These are phyloP conservation scores for Dendrocalamus latiflorus DNA, from an alignment of 202 grass and related monocot species.

Conservation along the genomic window DNA sequence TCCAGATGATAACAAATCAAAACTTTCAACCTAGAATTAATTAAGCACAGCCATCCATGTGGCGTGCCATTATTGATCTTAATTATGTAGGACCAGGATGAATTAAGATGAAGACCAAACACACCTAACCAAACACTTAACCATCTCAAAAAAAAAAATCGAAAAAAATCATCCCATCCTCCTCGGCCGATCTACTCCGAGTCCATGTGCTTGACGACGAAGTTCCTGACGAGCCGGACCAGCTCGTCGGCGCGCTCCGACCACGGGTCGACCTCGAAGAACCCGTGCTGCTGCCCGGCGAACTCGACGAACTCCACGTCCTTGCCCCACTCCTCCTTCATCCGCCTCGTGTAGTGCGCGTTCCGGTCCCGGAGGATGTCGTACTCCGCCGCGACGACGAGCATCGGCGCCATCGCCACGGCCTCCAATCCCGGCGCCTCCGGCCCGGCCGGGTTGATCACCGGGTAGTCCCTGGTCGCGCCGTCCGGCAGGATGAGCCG, in stretches of 20 bases:
- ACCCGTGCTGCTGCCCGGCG: slow-evolving; percentile 28
- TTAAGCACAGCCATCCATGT: neutral
- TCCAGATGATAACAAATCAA: neutral
- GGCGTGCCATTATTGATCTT: neutral
- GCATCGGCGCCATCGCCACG: slow-evolving; percentile 7
- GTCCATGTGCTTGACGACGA: slow-evolving; percentile 28
- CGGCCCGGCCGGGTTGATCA: slow-evolving; percentile 21
- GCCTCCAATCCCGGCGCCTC: slow-evolving; percentile 9
- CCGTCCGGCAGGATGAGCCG: slow-evolving; percentile 3
- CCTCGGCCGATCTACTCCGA: neutral
- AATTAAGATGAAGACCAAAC: neutral
- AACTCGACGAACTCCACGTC: slow-evolving; percentile 22
- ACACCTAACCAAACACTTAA: no score
- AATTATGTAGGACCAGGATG: neutral
- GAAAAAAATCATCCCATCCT: no score
- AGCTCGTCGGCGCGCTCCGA: slow-evolving; percentile 23
- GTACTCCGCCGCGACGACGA: slow-evolving; percentile 31
- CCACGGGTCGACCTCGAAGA: slow-evolving; percentile 9
- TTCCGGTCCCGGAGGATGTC: slow-evolving; percentile 31
- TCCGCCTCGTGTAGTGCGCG: slow-evolving; percentile 25
- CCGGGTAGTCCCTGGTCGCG: slow-evolving; percentile 11
- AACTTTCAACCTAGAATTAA: neutral
- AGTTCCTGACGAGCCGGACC: slow-evolving; percentile 14
- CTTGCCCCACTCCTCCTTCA: slow-evolving; percentile 37
- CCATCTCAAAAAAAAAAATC: no score